Evolutionary conservation across 345 rosid genomes (phyloP).

Genomic region (Kernera saxatilis): DNA sequence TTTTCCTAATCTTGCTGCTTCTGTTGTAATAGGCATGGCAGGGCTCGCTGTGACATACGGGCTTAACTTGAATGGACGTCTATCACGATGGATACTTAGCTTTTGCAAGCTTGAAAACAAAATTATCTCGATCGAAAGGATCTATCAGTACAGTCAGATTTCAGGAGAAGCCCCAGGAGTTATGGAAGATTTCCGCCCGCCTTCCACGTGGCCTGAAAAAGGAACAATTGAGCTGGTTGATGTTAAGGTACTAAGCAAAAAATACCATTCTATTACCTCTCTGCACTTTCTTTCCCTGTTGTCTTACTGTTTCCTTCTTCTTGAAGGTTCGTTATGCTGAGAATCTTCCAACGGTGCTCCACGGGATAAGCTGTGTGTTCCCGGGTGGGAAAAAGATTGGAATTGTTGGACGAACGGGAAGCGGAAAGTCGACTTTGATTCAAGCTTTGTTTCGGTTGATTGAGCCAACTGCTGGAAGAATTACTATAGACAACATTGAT

Average conservation of each 20-base stretch:
- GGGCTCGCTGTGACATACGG: conserved; percentile 99
- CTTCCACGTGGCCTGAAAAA: conserved; percentile 81
- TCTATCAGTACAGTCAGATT: conserved; percentile 92
- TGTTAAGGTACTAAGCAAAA: conserved; percentile 57
- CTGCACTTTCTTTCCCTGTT: not conserved
- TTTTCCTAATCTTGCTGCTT: conserved; percentile 18
- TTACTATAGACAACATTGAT: conserved; percentile 89
- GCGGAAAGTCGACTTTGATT: conserved; percentile 95
- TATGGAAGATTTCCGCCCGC: conserved; percentile 63
- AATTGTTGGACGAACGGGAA: conserved; percentile 98
- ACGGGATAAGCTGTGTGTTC: conserved; percentile 70
- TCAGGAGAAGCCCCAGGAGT: conserved; percentile 67
- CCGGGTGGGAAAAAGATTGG: conserved; percentile 98
- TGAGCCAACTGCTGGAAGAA: conserved; percentile 80
- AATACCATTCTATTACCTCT: not conserved
- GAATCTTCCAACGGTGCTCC: conserved; percentile 93
- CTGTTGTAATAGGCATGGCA: conserved; percentile 78
- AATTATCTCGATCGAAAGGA: conserved; percentile 94
- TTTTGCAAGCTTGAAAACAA: conserved; percentile 99
- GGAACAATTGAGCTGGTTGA: conserved; percentile 79
- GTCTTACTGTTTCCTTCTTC: not conserved
- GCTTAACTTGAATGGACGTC: conserved; percentile 91
- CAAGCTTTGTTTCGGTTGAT: conserved; percentile 95
- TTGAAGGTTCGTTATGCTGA: conserved; percentile 89
- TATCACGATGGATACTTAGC: conserved; percentile 99